Base-by-base conservation (phyloP, 768 basidiomycete species). In the Boletus rufocinnamomeus region DNA sequence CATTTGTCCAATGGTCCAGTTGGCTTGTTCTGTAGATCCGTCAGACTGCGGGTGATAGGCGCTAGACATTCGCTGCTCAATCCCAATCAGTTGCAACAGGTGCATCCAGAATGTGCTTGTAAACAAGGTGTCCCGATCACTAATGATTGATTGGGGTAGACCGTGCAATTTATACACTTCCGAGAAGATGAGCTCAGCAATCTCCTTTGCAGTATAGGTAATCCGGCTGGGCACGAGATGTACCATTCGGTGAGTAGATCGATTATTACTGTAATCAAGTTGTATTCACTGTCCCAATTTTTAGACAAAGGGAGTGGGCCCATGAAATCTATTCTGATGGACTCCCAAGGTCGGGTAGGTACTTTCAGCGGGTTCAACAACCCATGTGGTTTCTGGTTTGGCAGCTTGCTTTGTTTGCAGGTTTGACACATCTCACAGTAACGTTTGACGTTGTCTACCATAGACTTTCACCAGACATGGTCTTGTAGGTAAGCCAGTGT, bases 1-100 rank as follows among this genome's bases (percentile, higher is more conserved):
- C 61, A 70, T 68, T n/a, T 67, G 65, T 0, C 32, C 54, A 1
- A 71, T 52, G 0, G 64, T 66, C 0, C 60, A 6, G 4, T 68
- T 70, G 0, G 63, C 63, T 0, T 61, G 52, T 51, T 77, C 72
- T 0, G 68, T 72, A 0, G 69, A 48, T 0, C 76, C 76, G 54
- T 75, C 73, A 0, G 74, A 72, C 38, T 77, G 66, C 0, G 73
- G 76, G 17, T 76, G 73, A 17, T 66, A 73, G 0, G 69, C 53
- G 0, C 73, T 71, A 0, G 69, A 75, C 63, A 73, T 58, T 0
- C 50, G 51, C 0, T 71, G 56, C 2, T 49, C 41, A 0, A 54
- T 2, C 2, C 58, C 52, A 4, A 54, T 25, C 1, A 59, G 3
- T 0, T n/a, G 10, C 1, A 17, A 6, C 1, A 53, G 41, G 28